phyloP scores from a whole-genome alignment of 768 basidiomycete species.

The Tephrocybe sp. region DNA sequence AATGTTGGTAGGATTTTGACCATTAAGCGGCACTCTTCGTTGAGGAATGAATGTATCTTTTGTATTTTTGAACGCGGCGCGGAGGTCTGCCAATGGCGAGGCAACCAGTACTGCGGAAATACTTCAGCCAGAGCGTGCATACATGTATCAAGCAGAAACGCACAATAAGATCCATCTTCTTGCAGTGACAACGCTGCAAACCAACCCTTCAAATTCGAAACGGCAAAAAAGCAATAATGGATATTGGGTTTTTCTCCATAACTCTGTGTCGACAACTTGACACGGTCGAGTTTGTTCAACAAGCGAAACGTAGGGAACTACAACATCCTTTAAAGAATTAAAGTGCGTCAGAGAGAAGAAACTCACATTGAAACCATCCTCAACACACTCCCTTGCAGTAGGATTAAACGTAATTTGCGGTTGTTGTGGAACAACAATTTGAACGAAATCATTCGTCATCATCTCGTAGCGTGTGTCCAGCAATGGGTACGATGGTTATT shows the following conservation, averaged over 20 bases:
- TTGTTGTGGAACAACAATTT: constrained; percentile 32
- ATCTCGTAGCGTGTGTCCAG: not conserved
- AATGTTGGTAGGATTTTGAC: constrained; percentile 49
- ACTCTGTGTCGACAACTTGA: constrained; percentile 54
- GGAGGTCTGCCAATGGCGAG: constrained; percentile 62
- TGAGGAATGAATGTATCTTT: constrained; percentile 48
- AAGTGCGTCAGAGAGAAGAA: constrained; percentile 6
- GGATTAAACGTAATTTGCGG: constrained; percentile 35
- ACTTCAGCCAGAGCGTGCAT: not conserved
- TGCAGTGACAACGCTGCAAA: constrained; percentile 58
- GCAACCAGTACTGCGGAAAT: constrained; percentile 49
- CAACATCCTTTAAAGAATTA: not conserved
- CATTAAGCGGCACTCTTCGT: constrained; percentile 41
- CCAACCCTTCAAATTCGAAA: constrained; percentile 61
- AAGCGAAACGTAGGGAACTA: constrained; percentile 50
- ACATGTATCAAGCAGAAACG: constrained; percentile 12
- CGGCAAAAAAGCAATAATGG: constrained; percentile 50
- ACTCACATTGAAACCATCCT: constrained; percentile 46
- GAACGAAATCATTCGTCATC: constrained; percentile 35
- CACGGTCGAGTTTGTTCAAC: constrained; percentile 61
- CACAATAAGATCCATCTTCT: constrained; percentile 36
- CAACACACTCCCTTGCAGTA: constrained; percentile 32
- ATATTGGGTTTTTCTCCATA: constrained; percentile 42
- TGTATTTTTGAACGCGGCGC: constrained; percentile 43
- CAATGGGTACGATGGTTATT: not conserved